Percentiles rank a stretch among this genome's conserved stretches.
phyloP scores from a whole-genome alignment of 352 stramenopile genomes.

The Pythium volutum region DNA sequence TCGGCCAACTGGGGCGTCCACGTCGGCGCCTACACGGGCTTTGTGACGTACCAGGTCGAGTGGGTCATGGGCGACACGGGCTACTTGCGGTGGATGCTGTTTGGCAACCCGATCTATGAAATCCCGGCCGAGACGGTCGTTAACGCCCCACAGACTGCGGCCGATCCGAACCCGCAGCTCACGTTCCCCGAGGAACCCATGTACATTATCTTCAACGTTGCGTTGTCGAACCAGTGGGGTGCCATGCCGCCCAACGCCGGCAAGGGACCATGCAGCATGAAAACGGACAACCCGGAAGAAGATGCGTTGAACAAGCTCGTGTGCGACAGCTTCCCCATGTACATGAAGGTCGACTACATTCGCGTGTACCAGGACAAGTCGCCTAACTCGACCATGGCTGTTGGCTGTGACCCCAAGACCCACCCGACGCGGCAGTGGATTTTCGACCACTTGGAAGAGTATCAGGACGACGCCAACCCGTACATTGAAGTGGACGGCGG shows the following conservation, averaged over 20 bases:
- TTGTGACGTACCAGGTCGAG: slow-evolving; percentile 65
- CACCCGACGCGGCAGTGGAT: slow-evolving; percentile 82
- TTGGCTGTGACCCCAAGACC: slow-evolving; percentile 55
- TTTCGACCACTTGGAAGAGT: slow-evolving; percentile 67
- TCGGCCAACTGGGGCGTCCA: slow-evolving; percentile 89
- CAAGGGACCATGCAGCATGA: slow-evolving; percentile 43
- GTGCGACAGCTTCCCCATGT: slow-evolving; percentile 64
- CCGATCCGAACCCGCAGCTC: slow-evolving; percentile 68
- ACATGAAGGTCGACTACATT: slow-evolving; percentile 79
- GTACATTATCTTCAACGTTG: slow-evolving; percentile 96
- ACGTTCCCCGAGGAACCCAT: slow-evolving; percentile 94
- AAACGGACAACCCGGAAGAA: slow-evolving; percentile 37
- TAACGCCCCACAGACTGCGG: slow-evolving; percentile 42
- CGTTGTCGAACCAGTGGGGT: slow-evolving; percentile 90
- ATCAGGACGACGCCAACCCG: slow-evolving; percentile 62
- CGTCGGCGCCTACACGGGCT: slow-evolving; percentile 76
- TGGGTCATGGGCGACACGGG: slow-evolving; percentile 54
- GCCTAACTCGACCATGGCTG: slow-evolving; percentile 38
- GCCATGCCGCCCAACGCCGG: slow-evolving; percentile 63
- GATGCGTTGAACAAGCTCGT: slow-evolving; percentile 36
- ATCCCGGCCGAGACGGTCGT: slow-evolving; percentile 64
- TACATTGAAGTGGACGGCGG: slow-evolving; percentile 50
- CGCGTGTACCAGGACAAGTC: slow-evolving; percentile 68
- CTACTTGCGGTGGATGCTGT: slow-evolving; percentile 78
- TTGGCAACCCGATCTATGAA: slow-evolving; percentile 85